Percentiles rank a stretch among this genome's conserved stretches.
Evolutionary conservation across 345 rosid species (phyloP).

Genomic region (Gossypium rotundifolium): DNA sequence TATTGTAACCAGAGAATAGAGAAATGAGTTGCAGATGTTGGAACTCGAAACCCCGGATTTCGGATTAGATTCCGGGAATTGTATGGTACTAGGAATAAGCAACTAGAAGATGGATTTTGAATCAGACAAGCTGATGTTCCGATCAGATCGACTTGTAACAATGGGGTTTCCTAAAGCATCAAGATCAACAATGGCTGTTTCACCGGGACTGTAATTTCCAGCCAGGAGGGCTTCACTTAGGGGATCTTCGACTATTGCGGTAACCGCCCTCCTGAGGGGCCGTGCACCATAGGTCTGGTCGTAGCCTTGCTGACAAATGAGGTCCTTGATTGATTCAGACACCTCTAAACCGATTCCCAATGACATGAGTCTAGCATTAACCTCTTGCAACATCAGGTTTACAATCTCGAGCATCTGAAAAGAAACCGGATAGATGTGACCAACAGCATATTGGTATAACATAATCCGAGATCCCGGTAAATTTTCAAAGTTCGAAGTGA

Average conservation of each 20-base stretch:
- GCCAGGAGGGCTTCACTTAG: conserved; percentile 80
- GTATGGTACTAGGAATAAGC: not conserved
- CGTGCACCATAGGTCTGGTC: conserved; percentile 75
- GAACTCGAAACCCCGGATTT: not conserved
- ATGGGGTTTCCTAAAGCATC: conserved; percentile 77
- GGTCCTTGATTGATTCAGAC: conserved; percentile 66
- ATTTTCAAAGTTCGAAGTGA: not conserved
- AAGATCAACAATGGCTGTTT: conserved; percentile 63
- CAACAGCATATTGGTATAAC: not conserved
- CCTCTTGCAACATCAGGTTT: conserved; percentile 79
- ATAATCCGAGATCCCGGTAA: not conserved
- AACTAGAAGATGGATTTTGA: conserved; percentile 32
- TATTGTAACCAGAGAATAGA: not conserved
- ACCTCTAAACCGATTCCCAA: conserved; percentile 85
- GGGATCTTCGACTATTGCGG: conserved; percentile 70
- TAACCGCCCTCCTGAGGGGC: conserved; percentile 80
- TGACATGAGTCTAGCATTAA: conserved; percentile 64
- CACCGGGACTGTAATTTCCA: conserved; percentile 69
- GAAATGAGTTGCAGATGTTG: not conserved
- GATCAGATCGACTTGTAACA: conserved; percentile 42
- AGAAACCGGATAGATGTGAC: not conserved
- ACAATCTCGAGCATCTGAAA: conserved; percentile 77
- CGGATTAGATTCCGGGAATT: not conserved
- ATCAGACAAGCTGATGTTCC: conserved; percentile 50
- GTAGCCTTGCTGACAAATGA: conserved; percentile 77